phyloP scores from a whole-genome alignment of 176 grass and related monocot genomes.

The Areca catechu region DNA sequence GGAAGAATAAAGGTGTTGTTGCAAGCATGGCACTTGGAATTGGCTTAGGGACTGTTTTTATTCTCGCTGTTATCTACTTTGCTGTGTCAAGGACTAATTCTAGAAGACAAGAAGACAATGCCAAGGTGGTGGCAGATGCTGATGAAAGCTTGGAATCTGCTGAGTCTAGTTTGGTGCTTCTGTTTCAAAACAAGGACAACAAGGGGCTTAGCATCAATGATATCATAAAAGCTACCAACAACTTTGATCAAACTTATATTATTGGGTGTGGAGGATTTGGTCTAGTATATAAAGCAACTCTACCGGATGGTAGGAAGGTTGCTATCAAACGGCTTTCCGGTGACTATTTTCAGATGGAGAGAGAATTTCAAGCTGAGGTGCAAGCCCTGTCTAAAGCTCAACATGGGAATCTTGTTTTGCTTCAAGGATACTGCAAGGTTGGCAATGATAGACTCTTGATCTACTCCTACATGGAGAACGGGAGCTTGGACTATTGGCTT shows the following conservation, averaged over 20 bases:
- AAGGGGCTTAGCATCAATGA: slow-evolving; percentile 74
- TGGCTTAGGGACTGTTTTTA: slow-evolving; percentile 29
- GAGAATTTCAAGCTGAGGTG: slow-evolving; percentile 88
- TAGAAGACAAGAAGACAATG: slow-evolving; percentile 50
- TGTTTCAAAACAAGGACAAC: slow-evolving; percentile 73
- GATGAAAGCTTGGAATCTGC: slow-evolving; percentile 59
- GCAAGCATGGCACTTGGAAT: slow-evolving; percentile 41
- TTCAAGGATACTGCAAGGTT: slow-evolving; percentile 83
- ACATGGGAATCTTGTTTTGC: slow-evolving; percentile 72
- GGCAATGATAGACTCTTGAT: slow-evolving; percentile 75
- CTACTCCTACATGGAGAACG: slow-evolving; percentile 98
- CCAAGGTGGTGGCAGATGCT: slow-evolving; percentile 68
- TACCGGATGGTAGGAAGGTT: slow-evolving; percentile 58
- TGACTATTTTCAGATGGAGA: slow-evolving; percentile 80
- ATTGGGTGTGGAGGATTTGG: slow-evolving; percentile 90
- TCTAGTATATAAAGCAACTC: slow-evolving; percentile 70
- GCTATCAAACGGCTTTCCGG: slow-evolving; percentile 91
- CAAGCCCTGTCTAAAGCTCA: slow-evolving; percentile 83
- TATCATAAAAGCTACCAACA: slow-evolving; percentile 76
- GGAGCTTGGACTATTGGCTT: slow-evolving; percentile 95
- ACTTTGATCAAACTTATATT: slow-evolving; percentile 81
- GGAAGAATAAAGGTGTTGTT: slow-evolving; percentile 32
- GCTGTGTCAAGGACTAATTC: slow-evolving; percentile 35
- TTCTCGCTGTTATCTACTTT: slow-evolving; percentile 38
- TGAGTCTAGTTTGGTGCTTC: slow-evolving; percentile 54